Percentiles rank a stretch among this genome's conserved stretches.
phyloP scores from a whole-genome alignment of 306 rosid genomes.

The Rubus idaeus region DNA sequence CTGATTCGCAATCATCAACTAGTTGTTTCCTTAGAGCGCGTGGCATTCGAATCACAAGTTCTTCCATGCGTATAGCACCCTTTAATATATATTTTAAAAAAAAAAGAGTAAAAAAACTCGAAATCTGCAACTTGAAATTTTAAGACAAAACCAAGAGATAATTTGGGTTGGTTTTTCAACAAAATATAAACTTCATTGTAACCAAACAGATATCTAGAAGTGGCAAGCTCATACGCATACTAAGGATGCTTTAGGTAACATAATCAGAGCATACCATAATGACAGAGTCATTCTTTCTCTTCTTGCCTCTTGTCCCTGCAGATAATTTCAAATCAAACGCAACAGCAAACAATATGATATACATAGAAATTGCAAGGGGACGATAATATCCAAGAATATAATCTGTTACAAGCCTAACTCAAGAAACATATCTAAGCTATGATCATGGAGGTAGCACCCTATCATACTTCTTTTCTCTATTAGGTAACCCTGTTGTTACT shows the following conservation, averaged over 20 bases:
- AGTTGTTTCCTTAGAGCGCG: slow-evolving; percentile 67
- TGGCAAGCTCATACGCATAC: neutral
- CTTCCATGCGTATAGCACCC: slow-evolving; percentile 36
- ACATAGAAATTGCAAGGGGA: neutral
- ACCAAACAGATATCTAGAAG: neutral
- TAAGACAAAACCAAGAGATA: slow-evolving; percentile 2
- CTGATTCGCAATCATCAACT: slow-evolving; percentile 77
- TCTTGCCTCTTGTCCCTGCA: slow-evolving; percentile 68
- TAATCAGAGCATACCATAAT: slow-evolving; percentile 48
- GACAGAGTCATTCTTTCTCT: slow-evolving; percentile 57
- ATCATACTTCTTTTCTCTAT: neutral
- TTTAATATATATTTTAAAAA: slow-evolving; percentile 10
- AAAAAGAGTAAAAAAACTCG: neutral
- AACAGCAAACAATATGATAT: neutral
- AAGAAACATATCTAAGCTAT: neutral
- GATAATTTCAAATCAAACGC: slow-evolving; percentile 26
- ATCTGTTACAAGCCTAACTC: slow-evolving; percentile 12
- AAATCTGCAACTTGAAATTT: neutral
- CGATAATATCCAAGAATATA: neutral
- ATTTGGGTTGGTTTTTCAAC: neutral
- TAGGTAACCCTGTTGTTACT: neutral
- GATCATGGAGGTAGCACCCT: neutral
- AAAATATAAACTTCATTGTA: slow-evolving; percentile 11
- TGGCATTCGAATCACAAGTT: slow-evolving; percentile 72
- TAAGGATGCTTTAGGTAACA: slow-evolving; percentile 16